A percentile compares a stretch with the other conserved stretches of the same genome.
These are phyloP conservation scores for Cyamopsis tetragonoloba DNA, from an alignment of 306 rosid species.

Conservation along the genomic window DNA sequence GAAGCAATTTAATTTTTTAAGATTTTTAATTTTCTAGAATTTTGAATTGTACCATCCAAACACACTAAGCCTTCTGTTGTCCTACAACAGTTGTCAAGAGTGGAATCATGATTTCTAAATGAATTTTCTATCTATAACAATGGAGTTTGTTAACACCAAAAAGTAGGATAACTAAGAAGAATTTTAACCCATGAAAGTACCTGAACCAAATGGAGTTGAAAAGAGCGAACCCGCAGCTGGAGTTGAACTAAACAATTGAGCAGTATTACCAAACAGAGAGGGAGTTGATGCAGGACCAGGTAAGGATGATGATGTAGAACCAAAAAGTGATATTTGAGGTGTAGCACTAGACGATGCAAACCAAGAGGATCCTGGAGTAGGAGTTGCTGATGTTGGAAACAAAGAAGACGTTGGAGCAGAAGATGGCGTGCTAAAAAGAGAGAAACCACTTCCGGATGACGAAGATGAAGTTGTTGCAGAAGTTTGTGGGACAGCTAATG, in stretches of 20 bases:
- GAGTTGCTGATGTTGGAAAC: slow-evolving; percentile 70
- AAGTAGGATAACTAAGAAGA: neutral
- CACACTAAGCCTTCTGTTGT: neutral
- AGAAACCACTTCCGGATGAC: slow-evolving; percentile 71
- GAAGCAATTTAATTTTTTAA: too few species aligned
- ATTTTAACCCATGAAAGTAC: slow-evolving; percentile 41
- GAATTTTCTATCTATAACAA: slow-evolving; percentile 10
- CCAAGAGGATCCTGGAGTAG: slow-evolving; percentile 56
- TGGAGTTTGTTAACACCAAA: neutral
- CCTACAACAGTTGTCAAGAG: slow-evolving; percentile 4
- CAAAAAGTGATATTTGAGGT: slow-evolving; percentile 58
- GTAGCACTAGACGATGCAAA: slow-evolving; percentile 60
- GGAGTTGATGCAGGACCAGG: slow-evolving; percentile 61
- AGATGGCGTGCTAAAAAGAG: slow-evolving; percentile 67
- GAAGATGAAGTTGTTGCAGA: slow-evolving; percentile 50
- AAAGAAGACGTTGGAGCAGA: slow-evolving; percentile 67
- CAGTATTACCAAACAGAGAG: slow-evolving; percentile 49
- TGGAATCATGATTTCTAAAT: slow-evolving; percentile 17
- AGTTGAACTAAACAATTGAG: slow-evolving; percentile 53
- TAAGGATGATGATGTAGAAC: slow-evolving; percentile 57
- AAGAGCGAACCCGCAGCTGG: slow-evolving; percentile 64
- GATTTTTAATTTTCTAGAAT: too few species aligned
- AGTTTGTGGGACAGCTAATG: slow-evolving; percentile 43
- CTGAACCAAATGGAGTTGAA: slow-evolving; percentile 74
- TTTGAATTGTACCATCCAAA: too few species aligned